A percentile compares a stretch with the other conserved stretches of the same genome.
These are phyloP conservation scores for Beauveria scarabaeidicola DNA, from an alignment of 2,329 filamentous ascomycete species.

Conservation along the genomic window DNA sequence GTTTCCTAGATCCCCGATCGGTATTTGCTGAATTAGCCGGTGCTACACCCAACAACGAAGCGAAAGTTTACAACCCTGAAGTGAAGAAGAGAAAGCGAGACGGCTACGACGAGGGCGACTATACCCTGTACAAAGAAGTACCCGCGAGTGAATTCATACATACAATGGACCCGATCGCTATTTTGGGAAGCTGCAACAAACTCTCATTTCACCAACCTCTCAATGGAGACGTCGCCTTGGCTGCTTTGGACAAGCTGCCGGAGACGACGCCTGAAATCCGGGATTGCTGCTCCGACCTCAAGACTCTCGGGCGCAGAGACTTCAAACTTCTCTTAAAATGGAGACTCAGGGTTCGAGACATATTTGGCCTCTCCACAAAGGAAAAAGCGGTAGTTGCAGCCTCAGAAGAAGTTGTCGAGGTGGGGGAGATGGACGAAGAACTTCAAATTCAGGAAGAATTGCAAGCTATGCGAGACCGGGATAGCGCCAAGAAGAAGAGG, in stretches of 20 bases:
- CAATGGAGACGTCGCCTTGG: slow-evolving; percentile 77
- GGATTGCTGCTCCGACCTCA: slow-evolving; percentile 71
- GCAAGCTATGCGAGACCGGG: slow-evolving; percentile 71
- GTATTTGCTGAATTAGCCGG: slow-evolving; percentile 91
- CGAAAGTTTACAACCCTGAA: slow-evolving; percentile 96
- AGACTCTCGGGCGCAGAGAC: slow-evolving; percentile 86
- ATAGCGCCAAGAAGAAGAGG: slow-evolving; percentile 68
- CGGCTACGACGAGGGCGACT: slow-evolving; percentile 95
- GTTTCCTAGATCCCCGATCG: slow-evolving; percentile 78
- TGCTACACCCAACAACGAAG: slow-evolving; percentile 86
- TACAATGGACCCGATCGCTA: slow-evolving; percentile 83
- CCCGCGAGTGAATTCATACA: slow-evolving; percentile 90
- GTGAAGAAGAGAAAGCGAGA: slow-evolving; percentile 96
- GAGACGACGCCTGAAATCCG: slow-evolving; percentile 81
- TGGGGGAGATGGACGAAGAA: slow-evolving; percentile 92
- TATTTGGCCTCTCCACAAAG: slow-evolving; percentile 79
- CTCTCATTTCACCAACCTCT: slow-evolving; percentile 73
- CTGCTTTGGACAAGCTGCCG: slow-evolving; percentile 74
- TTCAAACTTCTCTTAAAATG: slow-evolving; percentile 86
- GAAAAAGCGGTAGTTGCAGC: slow-evolving; percentile 42
- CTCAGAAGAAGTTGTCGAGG: slow-evolving; percentile 65
- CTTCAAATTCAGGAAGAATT: slow-evolving; percentile 83
- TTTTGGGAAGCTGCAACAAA: slow-evolving; percentile 78
- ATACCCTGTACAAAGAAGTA: slow-evolving; percentile 82
- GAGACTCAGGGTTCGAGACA: slow-evolving; percentile 81